phyloP scores from a whole-genome alignment of 2,329 filamentous ascomycete genomes.

The Xylaria sp. region DNA sequence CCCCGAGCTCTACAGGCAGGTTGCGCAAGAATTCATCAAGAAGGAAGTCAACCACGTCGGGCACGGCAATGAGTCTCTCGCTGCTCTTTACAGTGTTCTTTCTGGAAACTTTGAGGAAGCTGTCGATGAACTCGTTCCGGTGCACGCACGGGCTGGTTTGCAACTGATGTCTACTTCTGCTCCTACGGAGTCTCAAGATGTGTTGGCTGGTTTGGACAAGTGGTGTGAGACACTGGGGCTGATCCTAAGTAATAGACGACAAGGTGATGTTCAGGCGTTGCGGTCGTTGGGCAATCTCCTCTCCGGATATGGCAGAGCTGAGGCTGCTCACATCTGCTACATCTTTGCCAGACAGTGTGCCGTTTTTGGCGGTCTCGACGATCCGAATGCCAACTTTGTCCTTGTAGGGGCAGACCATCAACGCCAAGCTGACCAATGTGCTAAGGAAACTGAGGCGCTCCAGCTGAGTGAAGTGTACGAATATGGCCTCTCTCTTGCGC shows the following conservation, averaged over 20 bases:
- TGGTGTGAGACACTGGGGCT: conserved; percentile 89
- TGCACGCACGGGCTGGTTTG: conserved; percentile 84
- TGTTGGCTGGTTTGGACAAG: conserved; percentile 78
- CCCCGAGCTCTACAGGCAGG: conserved; percentile 81
- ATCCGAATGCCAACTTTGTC: conserved; percentile 71
- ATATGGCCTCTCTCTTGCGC: conserved; percentile 72
- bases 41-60: conserved; percentile 84
- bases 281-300: conserved; percentile 76
- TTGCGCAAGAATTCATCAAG: conserved; percentile 90
- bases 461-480: conserved; percentile 95
- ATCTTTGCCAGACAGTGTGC: conserved; percentile 71
- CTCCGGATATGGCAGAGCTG: conserved; percentile 76
- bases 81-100: conserved; percentile 87
- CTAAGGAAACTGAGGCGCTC: conserved; percentile 77
- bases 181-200: conserved; percentile 60
- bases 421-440: conserved; percentile 63
- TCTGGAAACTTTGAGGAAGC: conserved; percentile 93
- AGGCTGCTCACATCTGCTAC: conserved; percentile 92
- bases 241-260: conserved; percentile 80
- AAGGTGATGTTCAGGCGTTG: conserved; percentile 71
- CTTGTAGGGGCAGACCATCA: conserved; percentile 81
- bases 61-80: conserved; percentile 78
- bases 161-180: conserved; percentile 79
- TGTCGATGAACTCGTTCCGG: conserved; percentile 89
- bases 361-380: conserved; percentile 77